Conservation (phyloP, 306 rosid species). For the Malus sieversii region DNA sequence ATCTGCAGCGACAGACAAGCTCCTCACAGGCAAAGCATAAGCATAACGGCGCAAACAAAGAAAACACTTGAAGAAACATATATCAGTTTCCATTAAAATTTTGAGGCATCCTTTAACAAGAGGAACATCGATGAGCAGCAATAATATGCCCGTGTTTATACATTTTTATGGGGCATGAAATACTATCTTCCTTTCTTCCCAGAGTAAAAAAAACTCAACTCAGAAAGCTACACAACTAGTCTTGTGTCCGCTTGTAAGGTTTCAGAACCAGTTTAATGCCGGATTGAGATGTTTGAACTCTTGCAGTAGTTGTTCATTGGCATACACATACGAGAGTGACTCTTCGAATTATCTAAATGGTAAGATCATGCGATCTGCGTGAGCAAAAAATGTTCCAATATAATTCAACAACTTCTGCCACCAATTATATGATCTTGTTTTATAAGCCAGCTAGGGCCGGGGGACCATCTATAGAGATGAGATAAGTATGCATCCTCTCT, state of each 20-base stretch:
- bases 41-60: neutral
- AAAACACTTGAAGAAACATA: conserved; percentile 2
- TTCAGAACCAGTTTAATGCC: neutral
- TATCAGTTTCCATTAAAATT: neutral
- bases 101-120: neutral
- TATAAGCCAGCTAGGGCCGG: neutral
- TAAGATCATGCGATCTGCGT: neutral
- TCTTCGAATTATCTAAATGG: neutral
- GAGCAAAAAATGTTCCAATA: conserved; percentile 5
- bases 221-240: neutral
- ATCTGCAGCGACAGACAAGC: neutral
- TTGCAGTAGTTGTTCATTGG: conserved; percentile 1
- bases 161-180: neutral
- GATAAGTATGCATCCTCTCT: conserved; percentile 14
- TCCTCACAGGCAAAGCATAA: neutral
- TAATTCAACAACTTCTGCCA: conserved; percentile 8
- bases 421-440: conserved; percentile 1
- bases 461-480: conserved; percentile 14
- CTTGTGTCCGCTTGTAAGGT: neutral
- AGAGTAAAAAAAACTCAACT: conserved; percentile 4
- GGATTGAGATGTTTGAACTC: neutral
- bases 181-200: neutral
- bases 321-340: neutral
- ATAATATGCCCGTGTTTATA: neutral
- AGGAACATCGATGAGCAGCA: neutral